A percentile compares a stretch with the other conserved stretches of the same genome.
These are phyloP conservation scores for Dictyostelium intermedium DNA, from an alignment of 78 protist species.

Conservation along the genomic window DNA sequence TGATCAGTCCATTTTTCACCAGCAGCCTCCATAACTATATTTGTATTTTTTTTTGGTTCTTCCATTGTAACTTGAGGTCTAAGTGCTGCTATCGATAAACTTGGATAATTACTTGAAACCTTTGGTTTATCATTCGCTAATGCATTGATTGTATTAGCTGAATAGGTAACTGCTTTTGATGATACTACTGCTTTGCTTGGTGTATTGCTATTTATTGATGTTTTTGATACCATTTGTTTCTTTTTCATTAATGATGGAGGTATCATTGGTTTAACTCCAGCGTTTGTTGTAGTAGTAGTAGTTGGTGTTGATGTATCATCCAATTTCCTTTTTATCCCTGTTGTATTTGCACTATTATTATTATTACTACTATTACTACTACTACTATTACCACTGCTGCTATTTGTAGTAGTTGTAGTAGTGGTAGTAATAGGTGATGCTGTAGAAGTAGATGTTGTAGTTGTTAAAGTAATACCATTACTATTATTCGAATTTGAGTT, in stretches of 20 bases:
- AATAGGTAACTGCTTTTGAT: conserved; percentile 64
- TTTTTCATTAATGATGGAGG: conserved; percentile 24
- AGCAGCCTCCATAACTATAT: conserved; percentile 39
- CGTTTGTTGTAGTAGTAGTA: background rate
- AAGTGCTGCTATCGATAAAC: background rate
- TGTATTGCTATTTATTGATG: background rate
- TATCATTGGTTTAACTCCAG: background rate
- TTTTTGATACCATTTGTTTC: background rate
- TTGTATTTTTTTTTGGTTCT: conserved; percentile 36
- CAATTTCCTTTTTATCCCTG: conserved; percentile 22
- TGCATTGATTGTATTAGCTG: conserved; percentile 29
- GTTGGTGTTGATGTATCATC: background rate
- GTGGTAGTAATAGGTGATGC: background rate
- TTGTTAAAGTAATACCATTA: background rate
- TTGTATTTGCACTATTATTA: background rate
- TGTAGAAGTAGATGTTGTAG: too few species aligned
- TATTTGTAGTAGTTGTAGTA: too few species aligned
- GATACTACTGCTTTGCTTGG: conserved; percentile 10
- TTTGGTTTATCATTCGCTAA: conserved; percentile 19
- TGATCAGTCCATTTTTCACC: conserved; percentile 87
- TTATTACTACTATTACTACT: too few species aligned
- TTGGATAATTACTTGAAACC: background rate
- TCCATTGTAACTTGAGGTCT: conserved; percentile 68
- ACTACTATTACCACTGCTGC: too few species aligned
- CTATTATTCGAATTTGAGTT: background rate